Base-by-base conservation (phyloP, 805 yeast genomes). In the Ogataea saltuana region DNA sequence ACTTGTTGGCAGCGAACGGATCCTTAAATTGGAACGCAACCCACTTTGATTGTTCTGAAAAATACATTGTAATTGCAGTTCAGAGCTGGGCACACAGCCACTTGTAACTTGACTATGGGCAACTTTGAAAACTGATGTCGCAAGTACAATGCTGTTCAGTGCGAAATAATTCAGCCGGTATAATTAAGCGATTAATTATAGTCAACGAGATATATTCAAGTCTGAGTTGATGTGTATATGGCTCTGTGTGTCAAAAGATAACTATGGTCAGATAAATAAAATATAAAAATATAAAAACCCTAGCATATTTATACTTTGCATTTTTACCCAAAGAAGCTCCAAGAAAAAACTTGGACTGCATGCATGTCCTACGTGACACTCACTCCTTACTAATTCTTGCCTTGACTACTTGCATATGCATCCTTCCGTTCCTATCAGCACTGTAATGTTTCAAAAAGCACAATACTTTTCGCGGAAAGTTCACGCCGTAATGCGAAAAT, bases 21-120 rank as follows among this genome's bases (percentile, higher is more conserved):
- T 82, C 88, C 46, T 75, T 69, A 59, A 78, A 78, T 54, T 79
- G 81, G 59, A 78, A 81, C 1, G 86, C 86, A 40, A 73, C 76
- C 83, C 83, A 77, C 55, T 71, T 78, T 30, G 75, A 60, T 11
- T 65, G 56, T 31, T 74, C 76, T 5, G 74, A 58, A 1, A 69
- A 58, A 56, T 75, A 75, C 32, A 63, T 63, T 5, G 33, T 41
- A 16, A n/a, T n/a, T n/a, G n/a, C n/a, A n/a, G n/a, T 12, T 20
- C 13, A 27, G 7, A 22, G 11, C 11, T 22, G 26, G 26, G 11
- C 26, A 22, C 10, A 22, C 7, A 22, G 26, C 11, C 7, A 11
- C 26, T 22, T 22, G 26, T 22, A 11, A 22, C 10, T 11, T 22
- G 26, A 8, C 10, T 7, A 7, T 22, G 26, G 11, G n/a, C n/a